Evolutionary conservation across 805 yeast species (phyloP).

Genomic region (Candida adriatica): DNA sequence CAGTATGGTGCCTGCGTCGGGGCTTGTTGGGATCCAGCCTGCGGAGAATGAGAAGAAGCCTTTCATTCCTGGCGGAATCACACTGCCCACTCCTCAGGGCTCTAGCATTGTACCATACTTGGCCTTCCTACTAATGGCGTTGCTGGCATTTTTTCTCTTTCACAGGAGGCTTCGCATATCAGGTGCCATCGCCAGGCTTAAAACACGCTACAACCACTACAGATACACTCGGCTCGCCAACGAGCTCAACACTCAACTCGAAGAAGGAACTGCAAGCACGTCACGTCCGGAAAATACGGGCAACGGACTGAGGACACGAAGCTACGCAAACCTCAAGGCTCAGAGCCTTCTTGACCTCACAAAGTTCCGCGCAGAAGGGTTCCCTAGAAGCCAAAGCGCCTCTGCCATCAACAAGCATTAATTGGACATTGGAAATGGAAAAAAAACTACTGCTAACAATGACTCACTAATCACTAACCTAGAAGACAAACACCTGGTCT

Average conservation of each 20-base stretch:
- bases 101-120: constrained; percentile 3
- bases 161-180: constrained; percentile 6
- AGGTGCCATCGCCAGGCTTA: constrained; percentile 11
- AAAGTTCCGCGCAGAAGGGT: too few relatives aligned
- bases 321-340: neutral
- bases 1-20: constrained; percentile 27
- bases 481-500: constrained; percentile 86
- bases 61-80: constrained; percentile 18
- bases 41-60: constrained; percentile 18
- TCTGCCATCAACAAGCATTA: too few relatives aligned
- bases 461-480: constrained; percentile 20
- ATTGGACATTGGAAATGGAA: neutral
- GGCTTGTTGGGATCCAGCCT: constrained; percentile 20
- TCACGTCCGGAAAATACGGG: too few relatives aligned
- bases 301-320: neutral
- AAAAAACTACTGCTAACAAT: too few relatives aligned
- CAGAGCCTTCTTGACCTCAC: too few relatives aligned
- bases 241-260: constrained; percentile 17
- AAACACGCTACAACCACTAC: constrained; percentile 14
- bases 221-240: constrained; percentile 15
- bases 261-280: too few relatives aligned
- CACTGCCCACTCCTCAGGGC: constrained; percentile 1
- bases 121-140: constrained; percentile 1
- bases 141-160: constrained; percentile 2
- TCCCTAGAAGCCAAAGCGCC: too few relatives aligned